phyloP scores from a whole-genome alignment of 2,329 filamentous ascomycete species.

The Apiospora arundinis region DNA sequence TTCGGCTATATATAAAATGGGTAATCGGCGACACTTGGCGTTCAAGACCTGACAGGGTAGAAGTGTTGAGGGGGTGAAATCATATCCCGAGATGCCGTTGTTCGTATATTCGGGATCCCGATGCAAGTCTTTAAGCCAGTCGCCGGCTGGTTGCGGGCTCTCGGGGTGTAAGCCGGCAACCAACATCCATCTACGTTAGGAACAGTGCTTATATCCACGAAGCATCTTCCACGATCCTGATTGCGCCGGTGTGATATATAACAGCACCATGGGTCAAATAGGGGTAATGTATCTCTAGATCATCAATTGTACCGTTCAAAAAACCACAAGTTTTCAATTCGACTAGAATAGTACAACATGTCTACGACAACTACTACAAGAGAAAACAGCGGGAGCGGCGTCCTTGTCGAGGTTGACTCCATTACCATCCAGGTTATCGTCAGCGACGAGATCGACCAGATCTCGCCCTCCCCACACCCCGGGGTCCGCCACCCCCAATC shows the following conservation, averaged over 20 bases:
- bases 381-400: no score
- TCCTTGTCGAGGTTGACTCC: constrained; percentile 35
- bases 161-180: not conserved
- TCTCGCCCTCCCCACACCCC: constrained; percentile 52
- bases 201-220: not conserved
- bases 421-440: constrained; percentile 58
- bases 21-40: not conserved
- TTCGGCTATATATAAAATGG: no score
- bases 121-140: not conserved
- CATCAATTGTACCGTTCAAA: no score
- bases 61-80: not conserved
- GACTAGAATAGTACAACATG: not conserved
- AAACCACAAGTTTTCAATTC: not conserved
- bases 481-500: constrained; percentile 50
- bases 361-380: not conserved
- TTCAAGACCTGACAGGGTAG: not conserved
- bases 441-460: constrained; percentile 60
- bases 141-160: not conserved
- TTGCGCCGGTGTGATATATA: not conserved
- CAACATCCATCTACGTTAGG: not conserved
- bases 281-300: not conserved
- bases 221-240: not conserved
- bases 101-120: not conserved
- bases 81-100: not conserved
- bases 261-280: not conserved